phyloP scores from a whole-genome alignment of 1,284 basidiomycete genomes.

The Apiotrichum sp. region DNA sequence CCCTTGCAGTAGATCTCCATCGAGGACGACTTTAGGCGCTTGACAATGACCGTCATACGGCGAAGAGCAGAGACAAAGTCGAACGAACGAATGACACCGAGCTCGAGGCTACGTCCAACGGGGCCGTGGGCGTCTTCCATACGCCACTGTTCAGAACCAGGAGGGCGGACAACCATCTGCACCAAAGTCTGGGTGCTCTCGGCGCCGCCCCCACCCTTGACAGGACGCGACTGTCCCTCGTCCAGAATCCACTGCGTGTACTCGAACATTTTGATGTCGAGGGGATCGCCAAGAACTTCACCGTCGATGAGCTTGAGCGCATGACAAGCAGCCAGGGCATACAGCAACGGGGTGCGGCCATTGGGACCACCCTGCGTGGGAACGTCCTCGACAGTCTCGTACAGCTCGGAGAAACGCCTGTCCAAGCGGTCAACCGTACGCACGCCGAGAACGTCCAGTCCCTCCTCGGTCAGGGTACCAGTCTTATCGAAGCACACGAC shows the following conservation, averaged over 20 bases:
- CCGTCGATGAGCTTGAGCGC: conserved; percentile 88
- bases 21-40: conserved; percentile 82
- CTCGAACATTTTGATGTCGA: conserved; percentile 96
- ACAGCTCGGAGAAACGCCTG: conserved; percentile 82
- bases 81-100: conserved; percentile 93
- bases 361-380: conserved; percentile 58
- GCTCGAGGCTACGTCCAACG: conserved; percentile 74
- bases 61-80: conserved; percentile 92
- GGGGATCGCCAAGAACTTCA: conserved; percentile 85
- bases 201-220: conserved; percentile 53
- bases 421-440: conserved; percentile 66
- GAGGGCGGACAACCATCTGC: conserved; percentile 92
- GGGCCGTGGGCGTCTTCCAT: conserved; percentile 79
- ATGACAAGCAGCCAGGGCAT: conserved; percentile 95
- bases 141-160: conserved; percentile 79
- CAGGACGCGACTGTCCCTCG: conserved; percentile 63
- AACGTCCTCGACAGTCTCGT: conserved; percentile 80
- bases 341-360: conserved; percentile 72
- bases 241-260: conserved; percentile 96
- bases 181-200: conserved; percentile 82
- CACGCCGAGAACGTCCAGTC: conserved; percentile 91
- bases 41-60: conserved; percentile 97
- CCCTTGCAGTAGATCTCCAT: conserved; percentile 99
- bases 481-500: conserved; percentile 99
- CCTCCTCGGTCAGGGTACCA: conserved; percentile 96